Percentiles rank a stretch among this genome's conserved stretches.
These are phyloP conservation scores for Bonnemaisonia californica DNA, from an alignment of 31 red algal species.

Conservation along the genomic window DNA sequence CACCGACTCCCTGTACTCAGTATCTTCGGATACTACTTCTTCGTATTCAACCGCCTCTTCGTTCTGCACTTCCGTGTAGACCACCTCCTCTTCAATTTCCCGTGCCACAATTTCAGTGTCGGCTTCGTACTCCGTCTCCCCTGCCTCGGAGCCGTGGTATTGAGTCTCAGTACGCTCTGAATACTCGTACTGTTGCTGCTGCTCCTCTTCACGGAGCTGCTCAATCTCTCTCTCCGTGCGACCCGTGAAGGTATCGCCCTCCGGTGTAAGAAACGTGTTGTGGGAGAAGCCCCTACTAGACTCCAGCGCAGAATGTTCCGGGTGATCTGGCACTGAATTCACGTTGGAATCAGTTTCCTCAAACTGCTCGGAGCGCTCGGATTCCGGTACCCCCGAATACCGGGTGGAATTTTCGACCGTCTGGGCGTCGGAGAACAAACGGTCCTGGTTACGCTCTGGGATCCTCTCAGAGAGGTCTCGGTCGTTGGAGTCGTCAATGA, in stretches of 20 bases:
- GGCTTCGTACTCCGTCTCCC: not conserved
- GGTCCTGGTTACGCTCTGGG: constrained; percentile 37
- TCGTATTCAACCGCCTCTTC: constrained; percentile 10
- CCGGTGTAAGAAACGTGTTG: not conserved
- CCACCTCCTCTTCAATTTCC: not conserved
- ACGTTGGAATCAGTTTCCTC: not conserved
- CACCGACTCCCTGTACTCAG: constrained; percentile 10
- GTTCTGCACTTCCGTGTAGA: not conserved
- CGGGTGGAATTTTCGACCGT: not conserved
- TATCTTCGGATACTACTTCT: constrained; percentile 2
- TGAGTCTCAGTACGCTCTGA: not conserved
- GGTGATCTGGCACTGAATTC: not conserved
- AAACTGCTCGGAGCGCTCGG: not conserved
- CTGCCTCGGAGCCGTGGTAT: not conserved
- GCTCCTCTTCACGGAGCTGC: not conserved
- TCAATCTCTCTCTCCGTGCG: not conserved
- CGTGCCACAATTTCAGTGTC: no score
- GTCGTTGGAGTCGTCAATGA: not conserved
- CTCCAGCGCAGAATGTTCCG: not conserved
- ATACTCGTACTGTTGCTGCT: not conserved
- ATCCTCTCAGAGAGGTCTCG: constrained; percentile 7
- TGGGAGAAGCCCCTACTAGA: not conserved
- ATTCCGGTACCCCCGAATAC: not conserved
- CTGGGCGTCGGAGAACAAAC: constrained; percentile 21
- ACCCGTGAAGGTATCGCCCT: not conserved